Evolutionary conservation across 2,329 filamentous ascomycete species (phyloP).

Genomic region (Fusarium anguioides): DNA sequence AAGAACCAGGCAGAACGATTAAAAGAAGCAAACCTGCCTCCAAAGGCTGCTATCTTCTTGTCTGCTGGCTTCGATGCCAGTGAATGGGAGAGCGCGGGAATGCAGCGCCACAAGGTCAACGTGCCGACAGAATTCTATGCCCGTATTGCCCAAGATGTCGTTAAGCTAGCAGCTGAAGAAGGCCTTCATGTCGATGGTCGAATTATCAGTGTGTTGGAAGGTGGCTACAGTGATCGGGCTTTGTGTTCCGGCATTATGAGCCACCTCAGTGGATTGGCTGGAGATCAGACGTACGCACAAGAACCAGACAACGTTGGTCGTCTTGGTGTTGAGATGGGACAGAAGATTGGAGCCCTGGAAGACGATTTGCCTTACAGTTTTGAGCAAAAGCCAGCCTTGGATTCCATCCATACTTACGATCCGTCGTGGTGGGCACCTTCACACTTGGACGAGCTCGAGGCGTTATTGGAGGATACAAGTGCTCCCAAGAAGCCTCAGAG

Average conservation of each 20-base stretch:
- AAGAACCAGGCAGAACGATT: slow-evolving; percentile 76
- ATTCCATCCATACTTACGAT: slow-evolving; percentile 65
- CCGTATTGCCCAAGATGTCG: slow-evolving; percentile 85
- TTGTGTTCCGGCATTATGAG: slow-evolving; percentile 89
- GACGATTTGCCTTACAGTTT: slow-evolving; percentile 42
- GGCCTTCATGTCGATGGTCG: slow-evolving; percentile 82
- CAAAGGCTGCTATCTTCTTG: slow-evolving; percentile 90
- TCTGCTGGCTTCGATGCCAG: slow-evolving; percentile 98
- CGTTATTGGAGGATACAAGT: slow-evolving; percentile 62
- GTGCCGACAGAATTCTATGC: slow-evolving; percentile 98
- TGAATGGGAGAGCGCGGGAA: slow-evolving; percentile 89
- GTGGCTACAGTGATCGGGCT: slow-evolving; percentile 94
- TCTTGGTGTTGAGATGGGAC: slow-evolving; percentile 69
- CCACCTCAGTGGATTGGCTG: slow-evolving; percentile 85
- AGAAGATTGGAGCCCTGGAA: slow-evolving; percentile 58
- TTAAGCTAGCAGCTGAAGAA: slow-evolving; percentile 83
- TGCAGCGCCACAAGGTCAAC: slow-evolving; percentile 96
- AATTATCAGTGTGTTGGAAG: slow-evolving; percentile 92
- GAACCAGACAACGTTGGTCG: slow-evolving; percentile 51
- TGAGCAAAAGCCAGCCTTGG: slow-evolving; percentile 22
- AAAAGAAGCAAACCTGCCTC: slow-evolving; percentile 66
- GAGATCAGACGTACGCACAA: slow-evolving; percentile 59
- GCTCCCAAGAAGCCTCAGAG: slow-evolving; percentile 65
- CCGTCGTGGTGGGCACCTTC: slow-evolving; percentile 76
- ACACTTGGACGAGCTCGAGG: slow-evolving; percentile 77